Evolutionary conservation across 1,139 yeast species (phyloP).

Genomic region (Tardiomyces blankii): DNA sequence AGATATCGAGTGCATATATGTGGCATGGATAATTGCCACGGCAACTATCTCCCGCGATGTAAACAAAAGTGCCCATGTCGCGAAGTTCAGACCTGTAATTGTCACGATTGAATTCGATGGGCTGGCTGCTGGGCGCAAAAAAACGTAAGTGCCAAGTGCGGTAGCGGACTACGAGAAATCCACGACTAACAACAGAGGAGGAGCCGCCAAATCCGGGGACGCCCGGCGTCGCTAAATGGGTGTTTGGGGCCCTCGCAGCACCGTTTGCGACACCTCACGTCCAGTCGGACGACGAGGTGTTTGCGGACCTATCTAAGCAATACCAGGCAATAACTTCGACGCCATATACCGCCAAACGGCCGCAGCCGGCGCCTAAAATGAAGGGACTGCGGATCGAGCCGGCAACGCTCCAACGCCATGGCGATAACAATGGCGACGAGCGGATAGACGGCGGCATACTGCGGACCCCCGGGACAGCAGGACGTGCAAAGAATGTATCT

Average conservation of each 20-base stretch:
- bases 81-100: too few species aligned
- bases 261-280: slow-evolving; percentile 12
- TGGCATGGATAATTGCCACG: not conserved
- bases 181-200: not conserved
- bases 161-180: too few species aligned
- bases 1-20: too few species aligned
- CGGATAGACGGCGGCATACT: slow-evolving; percentile 16
- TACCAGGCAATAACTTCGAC: slow-evolving; percentile 5
- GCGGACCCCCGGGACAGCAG: slow-evolving; percentile 16
- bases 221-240: slow-evolving; percentile 14
- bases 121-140: not conserved
- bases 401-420: not conserved
- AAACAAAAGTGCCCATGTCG: not conserved
- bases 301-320: slow-evolving; percentile 7
- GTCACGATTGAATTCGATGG: not conserved
- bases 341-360: not conserved
- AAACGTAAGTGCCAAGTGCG: not conserved
- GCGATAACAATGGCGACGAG: not conserved
- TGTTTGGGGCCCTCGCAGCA: slow-evolving; percentile 12
- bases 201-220: slow-evolving; percentile 8
- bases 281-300: slow-evolving; percentile 8
- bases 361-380: not conserved
- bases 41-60: not conserved
- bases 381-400: not conserved
- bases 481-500: slow-evolving; percentile 14